Conservation (phyloP, 768 basidiomycete genomes). For the Psilocybe subaeruginosa region DNA sequence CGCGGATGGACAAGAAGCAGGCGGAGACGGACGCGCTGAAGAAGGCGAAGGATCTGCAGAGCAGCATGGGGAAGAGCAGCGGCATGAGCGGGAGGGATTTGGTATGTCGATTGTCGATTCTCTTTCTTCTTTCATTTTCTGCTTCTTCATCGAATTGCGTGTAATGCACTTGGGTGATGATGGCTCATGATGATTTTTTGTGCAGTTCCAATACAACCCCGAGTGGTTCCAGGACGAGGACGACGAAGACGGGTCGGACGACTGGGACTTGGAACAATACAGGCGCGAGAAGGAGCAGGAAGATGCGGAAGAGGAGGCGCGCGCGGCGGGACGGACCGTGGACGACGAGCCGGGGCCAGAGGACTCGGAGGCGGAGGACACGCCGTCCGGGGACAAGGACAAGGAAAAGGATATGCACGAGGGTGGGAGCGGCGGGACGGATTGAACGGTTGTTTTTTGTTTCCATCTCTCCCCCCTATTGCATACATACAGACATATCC, state of each 20-base stretch:
- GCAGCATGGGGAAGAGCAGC: constrained; percentile 83
- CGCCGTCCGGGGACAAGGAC: not conserved
- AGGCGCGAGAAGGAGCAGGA: constrained; percentile 65
- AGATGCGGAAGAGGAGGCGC: constrained; percentile 54
- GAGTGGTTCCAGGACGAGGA: constrained; percentile 90
- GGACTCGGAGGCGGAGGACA: too few species aligned
- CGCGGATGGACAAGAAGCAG: constrained; percentile 91
- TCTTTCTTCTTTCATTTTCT: not conserved
- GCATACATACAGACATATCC: not conserved
- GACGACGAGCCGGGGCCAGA: too few species aligned
- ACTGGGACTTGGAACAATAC: constrained; percentile 66
- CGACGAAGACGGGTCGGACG: constrained; percentile 49
- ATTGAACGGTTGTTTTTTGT: constrained; percentile 24
- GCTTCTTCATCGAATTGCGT: not conserved
- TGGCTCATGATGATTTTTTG: not conserved
- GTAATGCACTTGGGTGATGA: not conserved
- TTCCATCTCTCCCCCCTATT: not conserved
- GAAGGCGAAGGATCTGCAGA: constrained; percentile 82
- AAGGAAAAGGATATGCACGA: not conserved
- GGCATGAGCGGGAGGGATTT: constrained; percentile 98
- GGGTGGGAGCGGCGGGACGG: constrained; percentile 25
- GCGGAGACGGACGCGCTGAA: constrained; percentile 83
- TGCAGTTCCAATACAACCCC: constrained; percentile 92
- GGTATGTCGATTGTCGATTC: constrained; percentile 44
- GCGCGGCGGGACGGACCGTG: constrained; percentile 22